Conservation (phyloP, 73 alveolate species). For the Blepharisma stoltei region DNA sequence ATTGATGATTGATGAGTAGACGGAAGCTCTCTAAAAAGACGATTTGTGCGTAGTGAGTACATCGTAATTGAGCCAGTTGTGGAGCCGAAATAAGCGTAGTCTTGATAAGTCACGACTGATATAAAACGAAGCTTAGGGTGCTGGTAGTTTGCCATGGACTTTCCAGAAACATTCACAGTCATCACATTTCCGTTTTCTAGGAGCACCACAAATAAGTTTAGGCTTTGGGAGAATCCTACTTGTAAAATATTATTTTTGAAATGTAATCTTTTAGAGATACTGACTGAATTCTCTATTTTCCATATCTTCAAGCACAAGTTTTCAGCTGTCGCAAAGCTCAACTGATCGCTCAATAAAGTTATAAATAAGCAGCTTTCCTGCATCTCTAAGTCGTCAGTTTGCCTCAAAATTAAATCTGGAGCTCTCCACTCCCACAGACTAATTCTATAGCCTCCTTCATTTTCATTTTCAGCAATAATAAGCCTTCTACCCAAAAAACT, state of each 20-base stretch:
- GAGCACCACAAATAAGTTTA: background rate
- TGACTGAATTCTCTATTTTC: background rate
- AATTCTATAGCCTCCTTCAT: conserved; percentile 16
- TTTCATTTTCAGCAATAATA: background rate
- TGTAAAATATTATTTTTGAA: background rate
- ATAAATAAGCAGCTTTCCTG: background rate
- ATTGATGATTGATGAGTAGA: background rate
- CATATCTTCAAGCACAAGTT: conserved; percentile 3
- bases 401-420: background rate
- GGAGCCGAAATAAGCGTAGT: background rate
- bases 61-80: background rate
- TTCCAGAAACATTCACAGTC: background rate
- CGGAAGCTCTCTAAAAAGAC: conserved; percentile 14
- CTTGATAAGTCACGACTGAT: background rate
- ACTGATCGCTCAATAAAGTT: background rate
- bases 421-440: background rate
- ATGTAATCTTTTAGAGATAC: background rate
- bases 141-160: background rate
- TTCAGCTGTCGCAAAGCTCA: conserved; percentile 2
- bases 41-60: background rate
- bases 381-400: background rate
- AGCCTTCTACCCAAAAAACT: background rate
- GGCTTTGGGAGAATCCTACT: background rate
- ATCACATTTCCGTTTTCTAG: conserved; percentile 3
- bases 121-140: background rate